Base-by-base conservation (phyloP, 805 yeast species). In the Spathaspora sp. region DNA sequence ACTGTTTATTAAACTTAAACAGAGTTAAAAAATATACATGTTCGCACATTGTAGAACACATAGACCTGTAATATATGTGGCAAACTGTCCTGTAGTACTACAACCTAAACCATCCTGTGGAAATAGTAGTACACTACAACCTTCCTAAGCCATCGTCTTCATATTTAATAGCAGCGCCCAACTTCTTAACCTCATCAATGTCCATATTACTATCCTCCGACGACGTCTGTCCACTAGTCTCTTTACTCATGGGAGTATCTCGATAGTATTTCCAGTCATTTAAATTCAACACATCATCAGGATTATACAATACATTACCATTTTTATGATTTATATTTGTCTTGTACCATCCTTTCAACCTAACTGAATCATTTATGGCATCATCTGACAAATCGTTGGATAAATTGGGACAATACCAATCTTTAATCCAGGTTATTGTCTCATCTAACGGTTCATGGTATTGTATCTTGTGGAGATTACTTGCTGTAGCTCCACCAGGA, bases 1-100 rank as follows among this genome's bases (percentile, higher is more conserved):
- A 4, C 72, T 82, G 5, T 80, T 87, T 52, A 55, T 87, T 12
- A 70, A 75, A n/a, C 62, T 83, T 6, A 55, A 53, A 26, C 35
- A 46, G 35, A 31, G 9, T 31, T n/a, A n/a, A 35, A 9, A 35
- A 3, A n/a, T 5, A 35, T 31, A 35, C 40, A 35, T 17, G 9
- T 16, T 10, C 3, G 18, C 14, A 35, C 3, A 23, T 23, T 23
- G 26, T 23, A 35, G 16, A 14, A 35, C 40, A 10, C 14, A 35
- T 32, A 8, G 12, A n/a, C 7, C 18, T 35, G 40, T 35, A n/a
- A 7, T 35, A 31, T 31, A 14, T 14, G 10, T 4, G n/a, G n/a
- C n/a, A n/a, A n/a, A n/a, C n/a, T n/a, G n/a, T n/a, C n/a, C n/a
- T n/a, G n/a, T n/a, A n/a, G n/a, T n/a, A n/a, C n/a, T n/a, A n/a